A percentile compares a stretch with the other conserved stretches of the same genome.
Evolutionary conservation across 1,139 yeast genomes (phyloP).

Genomic region (Magnusiomyces suaveolens): DNA sequence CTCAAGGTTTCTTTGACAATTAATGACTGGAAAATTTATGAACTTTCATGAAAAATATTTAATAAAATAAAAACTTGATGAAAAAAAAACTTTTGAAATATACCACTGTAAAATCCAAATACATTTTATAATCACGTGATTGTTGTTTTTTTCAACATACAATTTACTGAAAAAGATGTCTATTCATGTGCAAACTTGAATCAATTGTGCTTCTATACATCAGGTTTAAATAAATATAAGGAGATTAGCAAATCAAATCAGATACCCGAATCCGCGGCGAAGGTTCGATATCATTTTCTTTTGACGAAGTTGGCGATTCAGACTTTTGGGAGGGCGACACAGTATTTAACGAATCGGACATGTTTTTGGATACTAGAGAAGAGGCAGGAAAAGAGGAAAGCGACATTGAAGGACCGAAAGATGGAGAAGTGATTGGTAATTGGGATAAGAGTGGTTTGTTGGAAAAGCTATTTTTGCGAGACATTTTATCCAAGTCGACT

Average conservation of each 20-base stretch:
- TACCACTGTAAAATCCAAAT: no score
- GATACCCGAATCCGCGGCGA: slow-evolving; percentile 15
- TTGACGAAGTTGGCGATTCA: not conserved
- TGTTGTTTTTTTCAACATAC: no score
- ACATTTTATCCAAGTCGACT: slow-evolving; percentile 1
- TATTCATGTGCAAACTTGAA: no score
- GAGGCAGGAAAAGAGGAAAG: not conserved
- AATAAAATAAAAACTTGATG: no score
- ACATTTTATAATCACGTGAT: no score
- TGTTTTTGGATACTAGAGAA: not conserved
- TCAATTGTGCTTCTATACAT: no score
- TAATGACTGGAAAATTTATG: no score
- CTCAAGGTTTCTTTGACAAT: slow-evolving; percentile 63
- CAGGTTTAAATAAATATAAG: not conserved
- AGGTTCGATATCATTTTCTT: slow-evolving; percentile 2
- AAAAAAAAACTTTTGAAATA: no score
- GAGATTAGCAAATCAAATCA: slow-evolving; percentile 12
- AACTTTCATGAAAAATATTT: no score
- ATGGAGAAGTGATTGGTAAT: not conserved
- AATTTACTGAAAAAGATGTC: no score
- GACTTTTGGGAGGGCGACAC: not conserved
- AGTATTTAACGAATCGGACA: not conserved
- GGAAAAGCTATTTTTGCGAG: not conserved
- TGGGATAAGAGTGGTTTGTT: not conserved
- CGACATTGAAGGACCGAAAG: slow-evolving; percentile 6